Evolutionary conservation across 495 filamentous ascomycete species (phyloP).

Genomic region (Evernia prunastri): DNA sequence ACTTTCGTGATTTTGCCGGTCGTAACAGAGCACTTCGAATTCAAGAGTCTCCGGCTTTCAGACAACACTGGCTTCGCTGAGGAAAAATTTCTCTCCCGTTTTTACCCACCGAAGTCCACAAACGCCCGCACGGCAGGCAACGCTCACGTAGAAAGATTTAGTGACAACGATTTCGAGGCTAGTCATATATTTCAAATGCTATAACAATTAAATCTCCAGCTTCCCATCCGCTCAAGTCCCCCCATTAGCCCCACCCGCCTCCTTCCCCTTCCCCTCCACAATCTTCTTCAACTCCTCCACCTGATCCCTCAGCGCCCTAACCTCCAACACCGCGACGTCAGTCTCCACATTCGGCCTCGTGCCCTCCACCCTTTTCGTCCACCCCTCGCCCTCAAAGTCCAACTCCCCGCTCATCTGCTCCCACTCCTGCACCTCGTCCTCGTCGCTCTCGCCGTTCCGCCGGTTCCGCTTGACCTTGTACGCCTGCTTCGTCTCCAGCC

Average conservation of each 20-base stretch:
- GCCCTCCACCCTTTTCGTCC: slow-evolving; percentile 67
- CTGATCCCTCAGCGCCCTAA: slow-evolving; percentile 61
- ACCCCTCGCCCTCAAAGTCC: slow-evolving; percentile 73
- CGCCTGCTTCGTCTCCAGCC: slow-evolving; percentile 65
- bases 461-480: slow-evolving; percentile 63
- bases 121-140: not conserved
- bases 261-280: slow-evolving; percentile 43
- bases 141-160: not conserved
- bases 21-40: too few relatives aligned
- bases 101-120: not conserved
- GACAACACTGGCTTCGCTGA: too few relatives aligned
- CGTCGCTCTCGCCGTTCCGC: slow-evolving; percentile 76
- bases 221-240: not conserved
- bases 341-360: slow-evolving; percentile 71
- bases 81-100: not conserved
- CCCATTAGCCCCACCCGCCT: slow-evolving; percentile 20
- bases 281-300: slow-evolving; percentile 59
- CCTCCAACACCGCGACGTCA: slow-evolving; percentile 61
- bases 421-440: slow-evolving; percentile 87
- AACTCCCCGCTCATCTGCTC: slow-evolving; percentile 68
- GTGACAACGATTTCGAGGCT: too few relatives aligned
- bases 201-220: not conserved
- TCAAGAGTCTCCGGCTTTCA: too few relatives aligned
- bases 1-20: too few relatives aligned
- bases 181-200: not conserved